These are phyloP conservation scores for Nitzschia sp. DNA, from an alignment of 108 stramenopile species.

Conservation along the genomic window DNA sequence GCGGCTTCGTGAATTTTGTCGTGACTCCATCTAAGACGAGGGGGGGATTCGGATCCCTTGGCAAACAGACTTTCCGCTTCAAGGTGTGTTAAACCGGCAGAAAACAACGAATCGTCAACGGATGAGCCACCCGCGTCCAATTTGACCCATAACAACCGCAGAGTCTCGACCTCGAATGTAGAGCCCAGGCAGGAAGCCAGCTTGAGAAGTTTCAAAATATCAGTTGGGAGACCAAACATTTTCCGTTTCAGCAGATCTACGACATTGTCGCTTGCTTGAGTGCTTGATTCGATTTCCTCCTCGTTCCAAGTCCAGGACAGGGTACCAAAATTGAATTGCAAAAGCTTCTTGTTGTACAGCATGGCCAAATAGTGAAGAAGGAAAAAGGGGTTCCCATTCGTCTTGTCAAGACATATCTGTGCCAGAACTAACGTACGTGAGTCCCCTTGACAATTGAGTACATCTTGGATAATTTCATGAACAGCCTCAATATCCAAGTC, in stretches of 20 bases:
- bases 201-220: neutral
- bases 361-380: slow-evolving; percentile 23
- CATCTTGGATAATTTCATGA: neutral
- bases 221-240: neutral
- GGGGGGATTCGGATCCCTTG: neutral
- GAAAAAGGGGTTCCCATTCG: slow-evolving; percentile 41
- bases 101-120: no score
- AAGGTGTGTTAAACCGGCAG: neutral
- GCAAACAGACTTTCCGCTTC: neutral
- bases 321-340: slow-evolving; percentile 1
- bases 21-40: neutral
- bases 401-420: slow-evolving; percentile 13
- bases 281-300: neutral
- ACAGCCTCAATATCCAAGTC: neutral
- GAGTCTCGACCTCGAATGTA: neutral
- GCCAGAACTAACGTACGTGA: neutral
- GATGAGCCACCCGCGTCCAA: neutral
- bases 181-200: neutral
- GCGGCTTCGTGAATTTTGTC: slow-evolving; percentile 8
- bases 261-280: slow-evolving; percentile 14
- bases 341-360: slow-evolving; percentile 5
- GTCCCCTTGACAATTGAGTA: slow-evolving; percentile 10
- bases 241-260: neutral
- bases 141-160: neutral
- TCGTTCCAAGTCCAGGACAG: neutral